Evolutionary conservation across 2,329 filamentous ascomycete genomes (phyloP), one percentile per base, ranked within the genome.

Genomic region (Fusarium sp.): DNA sequence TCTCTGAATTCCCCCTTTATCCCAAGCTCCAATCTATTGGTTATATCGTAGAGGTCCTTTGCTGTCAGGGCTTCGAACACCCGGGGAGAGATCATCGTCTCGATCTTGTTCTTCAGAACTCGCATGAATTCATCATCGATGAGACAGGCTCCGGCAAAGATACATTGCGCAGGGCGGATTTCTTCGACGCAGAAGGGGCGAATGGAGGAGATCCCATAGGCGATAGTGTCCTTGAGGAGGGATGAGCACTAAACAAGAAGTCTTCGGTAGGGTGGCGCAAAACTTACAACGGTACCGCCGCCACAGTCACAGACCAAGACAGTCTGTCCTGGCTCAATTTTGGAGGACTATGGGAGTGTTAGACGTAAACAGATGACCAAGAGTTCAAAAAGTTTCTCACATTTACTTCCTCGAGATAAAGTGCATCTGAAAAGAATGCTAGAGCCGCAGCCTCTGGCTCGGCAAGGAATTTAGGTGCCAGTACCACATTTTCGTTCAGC

Each of bases 1-100:
- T 50, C 47, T 9, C 6, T 3, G 11, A 39, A 39, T 0, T 0
- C 0, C 20, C 3, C 0, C 36, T 38, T 38, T 7, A 38, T 38
- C 2, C 1, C 1, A 38, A 6, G 11, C 36, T 39, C 38, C 38
- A 18, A 39, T 20, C 10, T 39, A 10, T 3, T 2, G 36, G 18
- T 39, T 39, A 39, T 39, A 0, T 13, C 20, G 11, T 39, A 4
- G 20, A 39, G 6, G 0, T 39, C 38, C 1, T 22, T 39, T 0
- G 4, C 3, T 10, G 22, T 42, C 3, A 42, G 22, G 5, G 13
- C 13, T n/a, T 42, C 0, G 5, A 42, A n/a, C 22, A 1, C 39
- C 13, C 39, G 39, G 22, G 39, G 39, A n/a, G 39, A 42, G 22
- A 42, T 15, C 5, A 42, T 0, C 39, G 22, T 3, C 8, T n/a